phyloP scores from a whole-genome alignment of 176 grass and related monocot species.

The Aegilops umbellulata region DNA sequence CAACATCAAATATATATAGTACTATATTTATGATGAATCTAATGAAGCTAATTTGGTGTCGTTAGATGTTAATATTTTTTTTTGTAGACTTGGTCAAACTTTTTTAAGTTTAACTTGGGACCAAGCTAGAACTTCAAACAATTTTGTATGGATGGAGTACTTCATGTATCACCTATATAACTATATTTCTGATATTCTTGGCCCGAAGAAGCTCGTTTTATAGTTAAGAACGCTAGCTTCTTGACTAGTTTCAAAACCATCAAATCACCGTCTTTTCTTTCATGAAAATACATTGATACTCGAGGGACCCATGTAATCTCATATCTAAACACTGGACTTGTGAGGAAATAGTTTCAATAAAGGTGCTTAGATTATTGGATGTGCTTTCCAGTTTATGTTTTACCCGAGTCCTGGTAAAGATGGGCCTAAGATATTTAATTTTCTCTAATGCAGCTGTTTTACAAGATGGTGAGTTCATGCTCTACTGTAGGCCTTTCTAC shows the following conservation, averaged over 20 bases:
- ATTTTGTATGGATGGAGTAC: no score
- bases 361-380: not conserved
- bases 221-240: not conserved
- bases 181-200: not conserved
- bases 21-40: no score
- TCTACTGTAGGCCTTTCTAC: conserved; percentile 62
- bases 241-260: conserved; percentile 2
- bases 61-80: no score
- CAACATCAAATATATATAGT: no score
- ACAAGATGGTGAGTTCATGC: conserved; percentile 59
- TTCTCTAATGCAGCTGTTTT: conserved; percentile 64
- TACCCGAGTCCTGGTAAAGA: conserved; percentile 13
- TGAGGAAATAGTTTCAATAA: not conserved
- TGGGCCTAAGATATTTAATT: conserved; percentile 29
- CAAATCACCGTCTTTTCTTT: not conserved
- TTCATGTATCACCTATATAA: not conserved
- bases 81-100: no score
- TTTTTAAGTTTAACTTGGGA: no score
- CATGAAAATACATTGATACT: conserved; percentile 14
- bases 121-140: no score
- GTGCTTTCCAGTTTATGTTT: conserved; percentile 8
- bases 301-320: conserved; percentile 2
- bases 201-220: not conserved
- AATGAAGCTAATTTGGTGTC: no score
- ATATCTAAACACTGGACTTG: not conserved